phyloP scores from a whole-genome alignment of 1,284 basidiomycete species.

The Gomphus bonarii region DNA sequence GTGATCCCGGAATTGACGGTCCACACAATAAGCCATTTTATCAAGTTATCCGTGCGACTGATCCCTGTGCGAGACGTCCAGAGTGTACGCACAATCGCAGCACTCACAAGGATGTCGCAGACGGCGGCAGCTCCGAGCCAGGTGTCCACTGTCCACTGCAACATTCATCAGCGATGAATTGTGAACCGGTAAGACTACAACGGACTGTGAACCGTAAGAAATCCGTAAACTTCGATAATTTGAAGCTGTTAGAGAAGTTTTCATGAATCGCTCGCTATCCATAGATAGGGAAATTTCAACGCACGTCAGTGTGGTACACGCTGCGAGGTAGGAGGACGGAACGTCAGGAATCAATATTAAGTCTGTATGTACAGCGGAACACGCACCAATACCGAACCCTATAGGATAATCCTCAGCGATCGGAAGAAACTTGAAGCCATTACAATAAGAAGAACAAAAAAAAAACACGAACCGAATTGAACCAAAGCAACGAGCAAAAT shows the following conservation, averaged over 20 bases:
- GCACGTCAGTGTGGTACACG: not conserved
- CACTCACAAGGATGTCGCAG: conserved; percentile 1
- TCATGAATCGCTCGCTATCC: not conserved
- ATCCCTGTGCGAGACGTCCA: not conserved
- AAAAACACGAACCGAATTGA: not conserved
- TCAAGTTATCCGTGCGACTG: not conserved
- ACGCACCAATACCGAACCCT: not conserved
- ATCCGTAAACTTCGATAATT: not conserved
- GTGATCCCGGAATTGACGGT: not conserved
- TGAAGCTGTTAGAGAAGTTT: not conserved
- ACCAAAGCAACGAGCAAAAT: not conserved
- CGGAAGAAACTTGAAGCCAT: no score
- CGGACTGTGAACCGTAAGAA: not conserved
- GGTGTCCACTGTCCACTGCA: not conserved
- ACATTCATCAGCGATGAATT: not conserved
- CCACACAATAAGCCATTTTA: not conserved
- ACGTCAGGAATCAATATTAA: no score
- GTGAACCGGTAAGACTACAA: not conserved
- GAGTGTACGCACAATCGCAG: not conserved
- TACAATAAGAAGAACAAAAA: no score
- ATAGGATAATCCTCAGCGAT: not conserved
- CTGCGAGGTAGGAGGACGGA: no score
- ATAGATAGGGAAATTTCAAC: not conserved
- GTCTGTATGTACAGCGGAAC: no score
- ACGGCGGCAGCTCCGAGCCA: not conserved